Percentiles rank a stretch among this genome's conserved stretches.
Conservation (phyloP, 306 rosid species). For the Urtica urens region DNA sequence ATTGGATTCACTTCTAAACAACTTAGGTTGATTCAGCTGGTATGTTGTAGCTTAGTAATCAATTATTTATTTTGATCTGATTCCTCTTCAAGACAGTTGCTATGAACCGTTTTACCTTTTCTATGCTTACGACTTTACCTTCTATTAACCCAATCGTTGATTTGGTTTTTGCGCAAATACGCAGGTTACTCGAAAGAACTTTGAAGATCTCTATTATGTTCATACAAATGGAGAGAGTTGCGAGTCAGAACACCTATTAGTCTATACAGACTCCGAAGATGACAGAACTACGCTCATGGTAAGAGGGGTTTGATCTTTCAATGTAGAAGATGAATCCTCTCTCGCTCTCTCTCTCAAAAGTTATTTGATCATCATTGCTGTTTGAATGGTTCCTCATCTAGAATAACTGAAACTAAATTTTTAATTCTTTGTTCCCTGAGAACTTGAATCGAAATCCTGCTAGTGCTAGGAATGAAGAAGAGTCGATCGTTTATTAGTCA, state of each 20-base stretch:
- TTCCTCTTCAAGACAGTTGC: too few relatives aligned
- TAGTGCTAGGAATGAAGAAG: neutral
- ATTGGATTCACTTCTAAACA: constrained; percentile 76
- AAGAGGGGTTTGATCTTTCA: constrained; percentile 10
- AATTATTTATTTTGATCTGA: neutral
- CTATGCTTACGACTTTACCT: too few relatives aligned
- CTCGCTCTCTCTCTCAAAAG: too few relatives aligned
- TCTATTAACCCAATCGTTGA: too few relatives aligned
- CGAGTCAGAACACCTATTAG: constrained; percentile 41
- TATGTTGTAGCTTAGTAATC: constrained; percentile 15
- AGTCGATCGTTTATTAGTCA: neutral
- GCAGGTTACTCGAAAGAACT: constrained; percentile 68
- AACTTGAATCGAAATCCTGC: neutral
- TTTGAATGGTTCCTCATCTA: neutral
- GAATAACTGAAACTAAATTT: too few relatives aligned
- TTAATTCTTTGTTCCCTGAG: neutral
- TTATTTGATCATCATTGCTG: neutral
- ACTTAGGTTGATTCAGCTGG: constrained; percentile 69
- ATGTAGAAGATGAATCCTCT: neutral
- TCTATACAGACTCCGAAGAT: constrained; percentile 55
- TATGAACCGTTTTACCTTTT: too few relatives aligned
- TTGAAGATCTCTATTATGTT: constrained; percentile 60
- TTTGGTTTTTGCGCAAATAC: constrained; percentile 7
- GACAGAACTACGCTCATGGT: constrained; percentile 69
- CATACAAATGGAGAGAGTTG: constrained; percentile 32